These are phyloP conservation scores for Cryptococcus sp. DNA, from an alignment of 1,284 basidiomycete species.

Conservation along the genomic window DNA sequence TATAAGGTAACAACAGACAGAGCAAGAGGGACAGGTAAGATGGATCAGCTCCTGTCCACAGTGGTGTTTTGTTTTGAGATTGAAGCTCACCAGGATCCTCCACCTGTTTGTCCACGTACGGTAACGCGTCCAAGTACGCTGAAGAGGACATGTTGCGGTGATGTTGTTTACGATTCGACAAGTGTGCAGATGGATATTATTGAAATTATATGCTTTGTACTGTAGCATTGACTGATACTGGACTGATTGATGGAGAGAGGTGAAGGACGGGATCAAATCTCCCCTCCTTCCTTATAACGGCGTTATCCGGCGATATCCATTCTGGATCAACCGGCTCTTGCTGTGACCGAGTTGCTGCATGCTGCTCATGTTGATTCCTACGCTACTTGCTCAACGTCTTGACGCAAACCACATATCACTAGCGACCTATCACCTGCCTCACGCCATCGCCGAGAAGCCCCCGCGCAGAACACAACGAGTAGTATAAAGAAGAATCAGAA, in stretches of 20 bases:
- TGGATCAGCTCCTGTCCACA: slow-evolving; percentile 44
- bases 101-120: slow-evolving; percentile 92
- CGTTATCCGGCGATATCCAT: slow-evolving; percentile 17
- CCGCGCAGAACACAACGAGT: too few species aligned
- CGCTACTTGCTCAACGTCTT: background rate
- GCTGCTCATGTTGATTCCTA: too few species aligned
- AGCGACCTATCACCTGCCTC: too few species aligned
- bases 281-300: slow-evolving; percentile 2
- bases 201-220: too few species aligned
- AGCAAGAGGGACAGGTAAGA: too few species aligned
- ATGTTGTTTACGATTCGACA: too few species aligned
- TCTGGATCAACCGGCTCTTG: too few species aligned
- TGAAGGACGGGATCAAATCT: slow-evolving; percentile 15
- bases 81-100: slow-evolving; percentile 71
- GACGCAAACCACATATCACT: too few species aligned
- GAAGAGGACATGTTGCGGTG: slow-evolving; percentile 33
- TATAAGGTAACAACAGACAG: too few species aligned
- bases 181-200: too few species aligned
- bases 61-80: slow-evolving; percentile 57
- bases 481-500: background rate
- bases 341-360: slow-evolving; percentile 1
- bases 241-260: background rate
- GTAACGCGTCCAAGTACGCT: slow-evolving; percentile 71
- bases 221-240: too few species aligned
- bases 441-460: too few species aligned